Evolutionary conservation across 805 yeast species (phyloP).

Genomic region (Saccharomycopsis fermentans): DNA sequence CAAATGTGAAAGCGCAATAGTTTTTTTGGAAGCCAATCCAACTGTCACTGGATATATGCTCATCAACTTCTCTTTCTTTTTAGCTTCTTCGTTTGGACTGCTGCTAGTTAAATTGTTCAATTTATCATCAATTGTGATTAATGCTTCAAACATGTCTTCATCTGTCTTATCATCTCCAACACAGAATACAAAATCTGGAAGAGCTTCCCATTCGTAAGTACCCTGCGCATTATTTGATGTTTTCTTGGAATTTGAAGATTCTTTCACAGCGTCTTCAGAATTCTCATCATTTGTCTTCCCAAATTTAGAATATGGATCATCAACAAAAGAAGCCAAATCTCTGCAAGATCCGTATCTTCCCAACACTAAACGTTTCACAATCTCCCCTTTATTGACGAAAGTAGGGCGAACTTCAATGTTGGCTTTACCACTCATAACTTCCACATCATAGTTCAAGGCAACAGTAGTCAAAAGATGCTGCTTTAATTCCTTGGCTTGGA

Average conservation of each 20-base stretch:
- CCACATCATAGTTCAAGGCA: conserved; percentile 64
- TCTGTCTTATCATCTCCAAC: conserved; percentile 95
- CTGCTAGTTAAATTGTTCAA: conserved; percentile 29
- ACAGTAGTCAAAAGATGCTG: conserved; percentile 52
- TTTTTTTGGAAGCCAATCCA: conserved; percentile 82
- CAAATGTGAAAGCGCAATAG: conserved; percentile 78
- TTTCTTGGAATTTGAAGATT: background rate
- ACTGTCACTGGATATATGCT: conserved; percentile 82
- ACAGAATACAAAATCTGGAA: conserved; percentile 82
- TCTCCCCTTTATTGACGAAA: conserved; percentile 94
- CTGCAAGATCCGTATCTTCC: conserved; percentile 33
- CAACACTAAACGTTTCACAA: conserved; percentile 64
- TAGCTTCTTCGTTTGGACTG: conserved; percentile 34
- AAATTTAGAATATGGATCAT: background rate
- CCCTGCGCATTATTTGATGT: background rate
- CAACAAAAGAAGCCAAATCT: background rate
- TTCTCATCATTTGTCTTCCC: background rate
- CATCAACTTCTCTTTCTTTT: conserved; percentile 34
- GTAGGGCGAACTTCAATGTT: conserved; percentile 95
- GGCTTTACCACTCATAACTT: conserved; percentile 95
- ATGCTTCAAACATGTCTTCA: conserved; percentile 89
- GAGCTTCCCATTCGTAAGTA: conserved; percentile 28
- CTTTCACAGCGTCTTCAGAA: background rate
- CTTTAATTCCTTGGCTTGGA: conserved; percentile 68
- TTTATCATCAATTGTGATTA: conserved; percentile 49